A percentile compares a stretch with the other conserved stretches of the same genome.
phyloP scores from a whole-genome alignment of 768 basidiomycete species.

The Dentipellis sp. region DNA sequence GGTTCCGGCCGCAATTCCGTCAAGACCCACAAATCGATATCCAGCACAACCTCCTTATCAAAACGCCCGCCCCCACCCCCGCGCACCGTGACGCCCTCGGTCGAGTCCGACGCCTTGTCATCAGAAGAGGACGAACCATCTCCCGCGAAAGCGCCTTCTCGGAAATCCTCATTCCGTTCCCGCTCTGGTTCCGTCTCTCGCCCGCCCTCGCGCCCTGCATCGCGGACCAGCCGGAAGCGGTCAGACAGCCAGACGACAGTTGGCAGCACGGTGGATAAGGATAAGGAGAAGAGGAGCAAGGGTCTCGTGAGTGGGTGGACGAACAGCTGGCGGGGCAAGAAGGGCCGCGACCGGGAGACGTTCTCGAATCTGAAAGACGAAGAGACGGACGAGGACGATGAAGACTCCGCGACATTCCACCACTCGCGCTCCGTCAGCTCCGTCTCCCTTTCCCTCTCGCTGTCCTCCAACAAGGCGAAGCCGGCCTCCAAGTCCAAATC shows the following conservation, averaged over 20 bases:
- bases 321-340: slow-evolving; percentile 18
- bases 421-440: slow-evolving; percentile 5
- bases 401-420: slow-evolving; percentile 20
- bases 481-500: slow-evolving; percentile 8
- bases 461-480: slow-evolving; percentile 3
- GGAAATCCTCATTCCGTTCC: slow-evolving; percentile 22
- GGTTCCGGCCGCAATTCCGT: too few relatives aligned
- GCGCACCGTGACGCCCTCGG: background rate
- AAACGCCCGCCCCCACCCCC: background rate
- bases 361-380: slow-evolving; percentile 36
- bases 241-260: slow-evolving; percentile 44
- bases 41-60: slow-evolving; percentile 6
- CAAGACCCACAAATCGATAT: slow-evolving; percentile 1
- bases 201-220: slow-evolving; percentile 42
- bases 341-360: slow-evolving; percentile 42
- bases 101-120: background rate
- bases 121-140: slow-evolving; percentile 1
- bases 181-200: slow-evolving; percentile 30
- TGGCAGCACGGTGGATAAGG: slow-evolving; percentile 25
- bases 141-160: slow-evolving; percentile 9
- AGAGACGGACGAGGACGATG: slow-evolving; percentile 32
- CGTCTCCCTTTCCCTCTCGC: slow-evolving; percentile 9
- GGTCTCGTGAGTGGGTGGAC: slow-evolving; percentile 54
- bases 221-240: slow-evolving; percentile 56
- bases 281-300: slow-evolving; percentile 31